phyloP scores from a whole-genome alignment of 257 asterid genomes.

The Nemophila menziesii region DNA sequence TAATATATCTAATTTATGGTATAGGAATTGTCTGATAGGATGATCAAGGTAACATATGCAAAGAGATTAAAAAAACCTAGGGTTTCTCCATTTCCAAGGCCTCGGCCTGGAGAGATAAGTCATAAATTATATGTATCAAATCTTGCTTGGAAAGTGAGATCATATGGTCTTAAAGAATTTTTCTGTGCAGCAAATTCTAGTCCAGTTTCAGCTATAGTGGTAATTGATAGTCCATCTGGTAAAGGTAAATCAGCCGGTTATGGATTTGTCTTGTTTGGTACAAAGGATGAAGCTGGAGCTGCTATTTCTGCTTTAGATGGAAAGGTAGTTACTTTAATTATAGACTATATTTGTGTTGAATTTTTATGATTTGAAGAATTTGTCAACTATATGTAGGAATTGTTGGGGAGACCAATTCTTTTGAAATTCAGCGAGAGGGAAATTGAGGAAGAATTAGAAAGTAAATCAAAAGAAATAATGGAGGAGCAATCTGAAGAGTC shows the following conservation, averaged over 20 bases:
- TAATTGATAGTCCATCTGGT: slow-evolving; percentile 59
- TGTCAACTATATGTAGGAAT: slow-evolving; percentile 32
- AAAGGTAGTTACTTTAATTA: slow-evolving; percentile 56
- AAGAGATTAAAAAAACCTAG: slow-evolving; percentile 49
- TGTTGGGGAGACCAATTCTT: slow-evolving; percentile 60
- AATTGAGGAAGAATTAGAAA: slow-evolving; percentile 22
- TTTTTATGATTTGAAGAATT: neutral
- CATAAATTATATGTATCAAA: slow-evolving; percentile 65
- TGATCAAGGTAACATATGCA: slow-evolving; percentile 55
- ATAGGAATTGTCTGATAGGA: slow-evolving; percentile 72
- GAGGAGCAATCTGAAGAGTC: slow-evolving; percentile 18
- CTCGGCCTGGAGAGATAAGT: slow-evolving; percentile 34
- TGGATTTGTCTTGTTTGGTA: slow-evolving; percentile 71
- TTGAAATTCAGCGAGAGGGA: slow-evolving; percentile 54
- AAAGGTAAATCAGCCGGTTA: slow-evolving; percentile 74
- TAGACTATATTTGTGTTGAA: too few relatives aligned
- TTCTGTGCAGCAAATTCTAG: slow-evolving; percentile 40
- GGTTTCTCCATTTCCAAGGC: slow-evolving; percentile 25
- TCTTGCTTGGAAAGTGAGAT: slow-evolving; percentile 89
- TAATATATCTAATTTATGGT: neutral
- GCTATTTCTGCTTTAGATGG: slow-evolving; percentile 59
- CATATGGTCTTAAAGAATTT: slow-evolving; percentile 58
- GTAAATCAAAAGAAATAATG: slow-evolving; percentile 15
- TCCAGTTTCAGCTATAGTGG: slow-evolving; percentile 62
- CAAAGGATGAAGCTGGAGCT: slow-evolving; percentile 76